phyloP scores from a whole-genome alignment of 805 yeast species.

The Lipomyces oligophaga region DNA sequence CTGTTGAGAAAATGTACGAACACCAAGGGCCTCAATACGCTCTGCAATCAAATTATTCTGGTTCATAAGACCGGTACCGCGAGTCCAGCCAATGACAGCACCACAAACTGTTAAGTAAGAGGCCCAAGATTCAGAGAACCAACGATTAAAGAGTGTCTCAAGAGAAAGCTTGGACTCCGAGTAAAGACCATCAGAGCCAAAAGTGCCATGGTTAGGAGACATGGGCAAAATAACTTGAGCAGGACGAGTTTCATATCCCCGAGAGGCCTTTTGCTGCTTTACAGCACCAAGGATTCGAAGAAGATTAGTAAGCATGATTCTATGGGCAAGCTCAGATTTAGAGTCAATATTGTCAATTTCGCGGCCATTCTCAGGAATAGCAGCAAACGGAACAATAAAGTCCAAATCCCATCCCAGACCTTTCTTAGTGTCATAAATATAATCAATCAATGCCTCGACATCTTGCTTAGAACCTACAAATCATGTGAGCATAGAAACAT shows the following conservation, averaged over 20 bases:
- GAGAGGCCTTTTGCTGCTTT: conserved; percentile 72
- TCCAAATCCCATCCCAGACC: conserved; percentile 98
- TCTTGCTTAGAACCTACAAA: conserved; percentile 78
- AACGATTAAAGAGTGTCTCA: conserved; percentile 96
- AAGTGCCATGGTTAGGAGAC: conserved; percentile 98
- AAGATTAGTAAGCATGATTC: conserved; percentile 95
- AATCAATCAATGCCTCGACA: conserved; percentile 77
- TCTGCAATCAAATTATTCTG: conserved; percentile 97
- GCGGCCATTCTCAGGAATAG: conserved; percentile 97
- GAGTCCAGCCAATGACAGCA: conserved; percentile 99
- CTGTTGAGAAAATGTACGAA: conserved; percentile 95
- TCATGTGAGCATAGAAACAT: background rate
- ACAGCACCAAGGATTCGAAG: conserved; percentile 88
- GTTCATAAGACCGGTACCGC: conserved; percentile 99
- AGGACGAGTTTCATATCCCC: conserved; percentile 87
- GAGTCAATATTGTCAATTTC: conserved; percentile 91
- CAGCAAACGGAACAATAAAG: conserved; percentile 95
- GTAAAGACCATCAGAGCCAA: conserved; percentile 97
- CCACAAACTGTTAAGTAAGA: conserved; percentile 93
- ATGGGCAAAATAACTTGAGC: conserved; percentile 95
- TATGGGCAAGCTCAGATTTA: conserved; percentile 94
- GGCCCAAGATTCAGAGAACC: conserved; percentile 98
- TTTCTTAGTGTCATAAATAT: conserved; percentile 79
- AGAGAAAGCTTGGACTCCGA: conserved; percentile 94
- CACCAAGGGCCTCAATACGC: conserved; percentile 93